Evolutionary conservation across 768 basidiomycete species (phyloP).

Genomic region (Agrocybe praecox): DNA sequence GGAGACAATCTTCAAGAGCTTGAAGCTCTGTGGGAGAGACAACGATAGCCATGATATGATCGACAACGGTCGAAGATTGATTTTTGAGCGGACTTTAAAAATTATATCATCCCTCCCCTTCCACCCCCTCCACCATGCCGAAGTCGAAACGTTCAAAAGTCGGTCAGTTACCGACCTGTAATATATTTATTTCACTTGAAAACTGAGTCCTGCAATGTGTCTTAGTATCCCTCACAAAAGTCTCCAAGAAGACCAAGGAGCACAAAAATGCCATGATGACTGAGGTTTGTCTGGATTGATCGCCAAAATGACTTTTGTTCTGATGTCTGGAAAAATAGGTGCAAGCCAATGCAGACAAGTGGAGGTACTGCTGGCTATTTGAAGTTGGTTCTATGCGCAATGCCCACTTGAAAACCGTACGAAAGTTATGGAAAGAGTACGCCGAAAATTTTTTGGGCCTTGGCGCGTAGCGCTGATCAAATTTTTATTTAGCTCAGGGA

Average conservation of each 20-base stretch:
- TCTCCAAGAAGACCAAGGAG: conserved; percentile 89
- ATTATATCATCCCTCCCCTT: conserved; percentile 20
- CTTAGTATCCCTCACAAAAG: conserved; percentile 91
- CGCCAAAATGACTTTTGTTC: neutral
- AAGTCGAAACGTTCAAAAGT: conserved; percentile 88
- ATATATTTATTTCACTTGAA: neutral
- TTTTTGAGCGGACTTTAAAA: conserved; percentile 55
- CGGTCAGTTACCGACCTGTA: conserved; percentile 50
- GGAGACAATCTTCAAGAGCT: conserved; percentile 72
- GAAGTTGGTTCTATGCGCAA: conserved; percentile 96
- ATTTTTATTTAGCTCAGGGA: conserved; percentile 62
- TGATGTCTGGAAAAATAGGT: conserved; percentile 46
- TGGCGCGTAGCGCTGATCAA: neutral
- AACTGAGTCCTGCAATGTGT: conserved; percentile 14
- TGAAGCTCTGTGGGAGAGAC: conserved; percentile 57
- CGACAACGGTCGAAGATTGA: conserved; percentile 28
- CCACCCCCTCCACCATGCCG: conserved; percentile 61
- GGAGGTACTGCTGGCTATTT: conserved; percentile 95
- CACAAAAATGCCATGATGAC: conserved; percentile 85
- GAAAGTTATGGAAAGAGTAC: conserved; percentile 92
- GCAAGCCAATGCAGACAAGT: conserved; percentile 83
- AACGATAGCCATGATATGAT: conserved; percentile 32
- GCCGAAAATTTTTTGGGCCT: conserved; percentile 24
- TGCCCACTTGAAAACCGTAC: conserved; percentile 89
- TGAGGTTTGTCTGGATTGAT: conserved; percentile 52